phyloP scores from a whole-genome alignment of 2,329 filamentous ascomycete species.

The Verticillium nubilum region DNA sequence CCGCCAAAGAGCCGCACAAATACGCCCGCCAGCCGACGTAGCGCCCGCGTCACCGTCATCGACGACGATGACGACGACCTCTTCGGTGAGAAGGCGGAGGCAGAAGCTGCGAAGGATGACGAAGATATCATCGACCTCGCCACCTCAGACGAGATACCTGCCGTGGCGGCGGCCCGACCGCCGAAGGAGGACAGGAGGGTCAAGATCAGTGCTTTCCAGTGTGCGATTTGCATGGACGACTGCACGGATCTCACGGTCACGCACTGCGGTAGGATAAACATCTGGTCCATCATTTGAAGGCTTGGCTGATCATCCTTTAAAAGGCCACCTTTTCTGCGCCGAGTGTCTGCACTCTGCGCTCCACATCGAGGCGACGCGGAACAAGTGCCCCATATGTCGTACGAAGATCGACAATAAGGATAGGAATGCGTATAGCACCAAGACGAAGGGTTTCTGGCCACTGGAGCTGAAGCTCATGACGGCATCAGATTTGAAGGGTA shows the following conservation, averaged over 20 bases:
- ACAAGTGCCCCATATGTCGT: conserved; percentile 59
- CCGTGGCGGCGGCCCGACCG: conserved; percentile 32
- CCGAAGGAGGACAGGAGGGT: conserved; percentile 41
- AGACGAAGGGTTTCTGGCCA: conserved; percentile 49
- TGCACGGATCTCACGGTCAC: conserved; percentile 54
- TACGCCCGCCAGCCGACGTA: conserved; percentile 18
- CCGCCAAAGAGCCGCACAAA: conserved; percentile 6
- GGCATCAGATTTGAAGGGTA: conserved; percentile 30
- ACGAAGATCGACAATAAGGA: conserved; percentile 48
- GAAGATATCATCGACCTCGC: conserved; percentile 34
- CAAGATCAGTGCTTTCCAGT: conserved; percentile 54
- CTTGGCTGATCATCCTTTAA: neutral
- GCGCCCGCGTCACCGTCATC: neutral
- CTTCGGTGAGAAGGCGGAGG: conserved; percentile 16
- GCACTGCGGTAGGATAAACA: conserved; percentile 53
- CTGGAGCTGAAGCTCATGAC: conserved; percentile 61
- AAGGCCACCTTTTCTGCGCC: conserved; percentile 61
- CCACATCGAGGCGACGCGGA: conserved; percentile 48
- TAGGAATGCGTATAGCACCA: conserved; percentile 32
- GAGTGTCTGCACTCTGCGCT: conserved; percentile 57
- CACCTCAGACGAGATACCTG: conserved; percentile 36
- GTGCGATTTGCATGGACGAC: conserved; percentile 64
- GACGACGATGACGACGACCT: conserved; percentile 18
- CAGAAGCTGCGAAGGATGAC: conserved; percentile 17
- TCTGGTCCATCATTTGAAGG: neutral